Evolutionary conservation across 352 stramenopile genomes (phyloP).

Genomic region (Phytopythium sindhum): DNA sequence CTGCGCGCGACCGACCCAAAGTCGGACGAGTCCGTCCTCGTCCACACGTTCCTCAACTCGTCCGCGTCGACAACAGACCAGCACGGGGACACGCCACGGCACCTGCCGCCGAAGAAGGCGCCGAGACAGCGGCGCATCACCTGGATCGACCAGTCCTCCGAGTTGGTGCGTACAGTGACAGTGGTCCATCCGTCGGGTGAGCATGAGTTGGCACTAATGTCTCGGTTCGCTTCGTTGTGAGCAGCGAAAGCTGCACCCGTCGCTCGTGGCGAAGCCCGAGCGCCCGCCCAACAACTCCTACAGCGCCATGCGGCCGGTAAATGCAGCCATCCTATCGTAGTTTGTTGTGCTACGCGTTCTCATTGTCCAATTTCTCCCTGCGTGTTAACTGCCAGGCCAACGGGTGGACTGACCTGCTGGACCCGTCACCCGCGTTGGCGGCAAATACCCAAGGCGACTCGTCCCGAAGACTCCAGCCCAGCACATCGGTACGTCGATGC

Average conservation of each 20-base stretch:
- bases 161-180: constrained; percentile 38
- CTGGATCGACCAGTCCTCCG: constrained; percentile 68
- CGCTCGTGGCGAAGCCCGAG: constrained; percentile 54
- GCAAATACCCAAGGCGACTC: neutral
- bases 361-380: neutral
- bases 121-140: constrained; percentile 30
- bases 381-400: constrained; percentile 34
- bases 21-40: constrained; percentile 67
- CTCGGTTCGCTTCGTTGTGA: neutral
- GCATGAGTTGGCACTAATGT: constrained; percentile 3
- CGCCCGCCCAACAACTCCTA: constrained; percentile 75
- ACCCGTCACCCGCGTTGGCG: constrained; percentile 12
- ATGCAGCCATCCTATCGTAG: constrained; percentile 6
- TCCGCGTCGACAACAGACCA: neutral
- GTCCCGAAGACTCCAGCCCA: neutral
- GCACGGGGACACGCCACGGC: constrained; percentile 1
- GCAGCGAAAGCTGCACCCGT: constrained; percentile 56
- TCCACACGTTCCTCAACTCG: constrained; percentile 78
- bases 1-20: constrained; percentile 33
- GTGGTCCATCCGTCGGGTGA: neutral
- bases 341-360: neutral
- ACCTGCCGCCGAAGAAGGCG: constrained; percentile 19
- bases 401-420: constrained; percentile 62
- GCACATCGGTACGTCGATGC: neutral
- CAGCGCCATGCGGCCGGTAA: constrained; percentile 66